Base-by-base conservation (phyloP, 768 basidiomycete genomes). In the Artomyces pyxidatus region DNA sequence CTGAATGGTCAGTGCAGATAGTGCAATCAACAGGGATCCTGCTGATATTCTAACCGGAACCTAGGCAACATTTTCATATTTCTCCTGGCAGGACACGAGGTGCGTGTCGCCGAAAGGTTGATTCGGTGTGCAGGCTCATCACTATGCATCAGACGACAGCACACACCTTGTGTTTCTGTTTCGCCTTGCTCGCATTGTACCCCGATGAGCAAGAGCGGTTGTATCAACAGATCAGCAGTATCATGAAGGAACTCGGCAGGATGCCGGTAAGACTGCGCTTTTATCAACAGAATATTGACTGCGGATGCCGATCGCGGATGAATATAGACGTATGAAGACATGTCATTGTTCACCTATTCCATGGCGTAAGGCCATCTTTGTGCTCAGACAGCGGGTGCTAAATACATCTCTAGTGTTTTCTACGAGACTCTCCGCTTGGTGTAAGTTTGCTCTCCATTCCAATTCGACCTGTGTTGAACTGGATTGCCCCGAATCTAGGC, bases 361-460 rank as follows among this genome's bases (percentile, higher is more conserved):
- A 37, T 58, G 30, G 58, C 58, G 57, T 59, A 44, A 28, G 45
- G 38, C 23, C 22, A 37, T 51, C 16, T 10, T 10, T 54, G n/a
- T 9, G 22, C 23, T 25, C 9, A 17, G 12, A 29, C 6, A 37
- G 14, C 22, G n/a, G 28, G 16, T 26, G 3, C 22, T 40, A 37
- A 41, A 49, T 22, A 47, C 51, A 14, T 6, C 11, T 16, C 19
- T 29, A 77, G 75, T 16, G 73, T 74, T 3, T 71, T 74, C 49
- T 65, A 77, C 49, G 77, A 79, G 58, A 74, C 75, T 3, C 58
- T 77, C 19, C 66, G 77, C 19, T 52, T 77, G 61, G 76, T 50
- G 53, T 57, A 30, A 38, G 55, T 56, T 1, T 2, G 11, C 16
- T n/a, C 43, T 16, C 43, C 16, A 17, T 16, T 16, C 8, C 23